Conservation (phyloP, 148 eudicot genomes). For the Silene uniflora region DNA sequence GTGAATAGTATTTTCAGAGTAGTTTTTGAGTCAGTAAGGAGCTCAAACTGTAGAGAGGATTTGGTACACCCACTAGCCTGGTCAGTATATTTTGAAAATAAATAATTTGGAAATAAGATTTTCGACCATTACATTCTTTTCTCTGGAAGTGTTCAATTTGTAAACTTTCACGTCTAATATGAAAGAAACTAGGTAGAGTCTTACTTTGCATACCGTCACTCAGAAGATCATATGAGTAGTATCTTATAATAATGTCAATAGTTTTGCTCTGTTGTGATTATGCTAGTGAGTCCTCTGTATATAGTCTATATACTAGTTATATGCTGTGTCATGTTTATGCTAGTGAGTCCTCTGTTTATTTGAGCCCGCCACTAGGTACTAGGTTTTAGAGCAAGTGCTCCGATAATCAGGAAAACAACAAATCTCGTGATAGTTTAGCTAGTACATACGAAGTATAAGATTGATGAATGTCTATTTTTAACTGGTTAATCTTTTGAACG, state of each 20-base stretch:
- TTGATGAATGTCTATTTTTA: too few relatives aligned
- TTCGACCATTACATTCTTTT: not conserved
- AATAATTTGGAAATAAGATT: not conserved
- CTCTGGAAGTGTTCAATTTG: not conserved
- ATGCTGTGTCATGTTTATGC: not conserved
- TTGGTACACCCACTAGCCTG: constrained; percentile 45
- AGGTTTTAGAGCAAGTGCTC: not conserved
- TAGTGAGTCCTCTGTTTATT: too few relatives aligned
- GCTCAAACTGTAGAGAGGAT: constrained; percentile 31
- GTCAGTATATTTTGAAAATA: constrained; percentile 1
- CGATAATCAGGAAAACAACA: not conserved
- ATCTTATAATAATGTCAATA: not conserved
- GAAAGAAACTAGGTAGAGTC: not conserved
- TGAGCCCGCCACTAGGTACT: not conserved
- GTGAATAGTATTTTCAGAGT: constrained; percentile 24
- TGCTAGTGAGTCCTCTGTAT: too few relatives aligned
- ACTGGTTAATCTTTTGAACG: too few relatives aligned
- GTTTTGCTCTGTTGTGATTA: not conserved
- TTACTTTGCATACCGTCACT: not conserved
- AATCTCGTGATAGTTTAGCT: not conserved
- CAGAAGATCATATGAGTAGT: not conserved
- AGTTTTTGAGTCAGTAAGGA: constrained; percentile 30
- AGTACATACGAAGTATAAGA: not conserved
- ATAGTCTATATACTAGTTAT: too few relatives aligned
- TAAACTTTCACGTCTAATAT: not conserved